Evolutionary conservation across 2,329 filamentous ascomycete species (phyloP).

Genomic region (Hypomyces perniciosus): DNA sequence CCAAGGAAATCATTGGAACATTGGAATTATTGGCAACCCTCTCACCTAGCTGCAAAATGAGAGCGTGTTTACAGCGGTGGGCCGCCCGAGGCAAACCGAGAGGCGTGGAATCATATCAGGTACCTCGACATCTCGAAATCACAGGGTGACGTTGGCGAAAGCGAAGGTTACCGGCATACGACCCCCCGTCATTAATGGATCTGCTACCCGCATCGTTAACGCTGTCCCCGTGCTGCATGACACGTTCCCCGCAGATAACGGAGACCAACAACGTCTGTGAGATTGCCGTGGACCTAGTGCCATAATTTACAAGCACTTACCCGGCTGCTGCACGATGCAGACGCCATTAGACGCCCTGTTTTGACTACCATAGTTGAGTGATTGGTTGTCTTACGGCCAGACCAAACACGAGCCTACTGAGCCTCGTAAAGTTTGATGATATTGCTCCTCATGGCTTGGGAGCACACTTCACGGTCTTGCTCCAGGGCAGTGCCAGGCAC

Average conservation of each 20-base stretch:
- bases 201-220: conserved; percentile 6
- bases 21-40: conserved; percentile 47
- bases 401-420: neutral
- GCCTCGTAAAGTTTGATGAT: neutral
- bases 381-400: conserved; percentile 6
- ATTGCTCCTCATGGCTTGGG: neutral
- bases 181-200: neutral
- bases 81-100: no score
- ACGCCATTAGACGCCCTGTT: neutral
- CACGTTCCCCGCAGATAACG: conserved; percentile 13
- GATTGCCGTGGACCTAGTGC: conserved; percentile 11
- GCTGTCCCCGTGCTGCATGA: conserved; percentile 13
- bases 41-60: no score
- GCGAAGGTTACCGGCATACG: conserved; percentile 10
- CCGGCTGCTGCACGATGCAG: neutral
- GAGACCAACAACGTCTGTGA: conserved; percentile 6
- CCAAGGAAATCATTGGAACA: conserved; percentile 11
- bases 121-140: neutral
- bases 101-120: neutral
- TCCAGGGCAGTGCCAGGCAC: no score
- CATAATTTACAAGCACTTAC: conserved; percentile 1
- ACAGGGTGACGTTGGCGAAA: conserved; percentile 1
- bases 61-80: neutral
- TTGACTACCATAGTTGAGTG: conserved; percentile 7
- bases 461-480: no score